These are phyloP conservation scores for Amanita inopinata DNA, from an alignment of 768 basidiomycete genomes.

Conservation along the genomic window DNA sequence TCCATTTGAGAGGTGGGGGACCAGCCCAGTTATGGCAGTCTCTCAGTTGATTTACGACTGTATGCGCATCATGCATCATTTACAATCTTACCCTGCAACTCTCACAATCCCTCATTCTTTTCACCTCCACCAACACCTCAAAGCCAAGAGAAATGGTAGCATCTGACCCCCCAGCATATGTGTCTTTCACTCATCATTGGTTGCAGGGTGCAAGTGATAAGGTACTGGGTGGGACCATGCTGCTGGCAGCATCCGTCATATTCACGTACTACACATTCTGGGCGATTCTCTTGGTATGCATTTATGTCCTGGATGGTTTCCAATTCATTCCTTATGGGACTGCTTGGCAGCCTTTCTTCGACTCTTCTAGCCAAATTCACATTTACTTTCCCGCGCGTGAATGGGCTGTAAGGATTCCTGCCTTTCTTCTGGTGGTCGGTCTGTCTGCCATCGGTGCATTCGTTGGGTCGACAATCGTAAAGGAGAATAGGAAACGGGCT, in stretches of 20 bases:
- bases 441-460: constrained; percentile 74
- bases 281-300: constrained; percentile 75
- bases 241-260: constrained; percentile 62
- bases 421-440: constrained; percentile 72
- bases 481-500: constrained; percentile 63
- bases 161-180: constrained; percentile 1
- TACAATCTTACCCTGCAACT: background rate
- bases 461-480: constrained; percentile 64
- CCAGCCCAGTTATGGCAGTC: no score
- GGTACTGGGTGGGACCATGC: constrained; percentile 68
- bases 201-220: constrained; percentile 75
- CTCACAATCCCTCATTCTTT: background rate
- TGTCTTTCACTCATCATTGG: constrained; percentile 6
- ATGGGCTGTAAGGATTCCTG: constrained; percentile 87
- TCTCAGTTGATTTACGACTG: no score
- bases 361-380: constrained; percentile 63
- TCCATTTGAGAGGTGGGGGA: constrained; percentile 50
- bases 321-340: constrained; percentile 9
- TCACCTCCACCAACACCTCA: background rate
- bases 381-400: constrained; percentile 77
- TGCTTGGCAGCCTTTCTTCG: constrained; percentile 65
- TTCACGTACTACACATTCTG: constrained; percentile 90
- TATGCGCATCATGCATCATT: no score
- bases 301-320: background rate
- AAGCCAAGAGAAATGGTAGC: constrained; percentile 13